These are phyloP conservation scores for Pythium grandisporangium DNA, from an alignment of 352 stramenopile genomes.

Conservation along the genomic window DNA sequence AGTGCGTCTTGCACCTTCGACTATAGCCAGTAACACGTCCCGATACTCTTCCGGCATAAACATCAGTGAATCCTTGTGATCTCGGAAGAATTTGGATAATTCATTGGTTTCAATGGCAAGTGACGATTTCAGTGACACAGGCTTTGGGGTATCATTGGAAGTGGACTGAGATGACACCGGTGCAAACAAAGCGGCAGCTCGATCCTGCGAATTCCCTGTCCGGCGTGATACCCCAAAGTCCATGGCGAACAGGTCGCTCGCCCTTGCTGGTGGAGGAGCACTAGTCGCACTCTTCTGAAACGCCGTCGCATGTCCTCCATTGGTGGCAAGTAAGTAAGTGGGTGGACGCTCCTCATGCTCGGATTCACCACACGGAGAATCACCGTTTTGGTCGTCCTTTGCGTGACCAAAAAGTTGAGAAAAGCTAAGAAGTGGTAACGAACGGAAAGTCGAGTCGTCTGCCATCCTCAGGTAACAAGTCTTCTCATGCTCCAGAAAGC, in stretches of 20 bases:
- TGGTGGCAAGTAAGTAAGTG: too few relatives aligned
- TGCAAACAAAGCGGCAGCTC: constrained; percentile 27
- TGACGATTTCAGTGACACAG: constrained; percentile 1
- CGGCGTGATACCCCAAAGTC: constrained; percentile 30
- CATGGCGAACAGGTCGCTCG: constrained; percentile 68
- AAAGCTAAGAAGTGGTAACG: constrained; percentile 46
- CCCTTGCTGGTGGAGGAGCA: constrained; percentile 22
- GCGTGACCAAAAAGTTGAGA: constrained; percentile 30
- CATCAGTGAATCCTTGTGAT: constrained; percentile 36
- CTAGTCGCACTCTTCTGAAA: constrained; percentile 12
- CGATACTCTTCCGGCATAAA: constrained; percentile 34
- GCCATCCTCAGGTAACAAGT: constrained; percentile 71
- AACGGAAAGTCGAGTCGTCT: constrained; percentile 32
- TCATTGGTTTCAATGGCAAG: constrained; percentile 26
- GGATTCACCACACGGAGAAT: too few relatives aligned
- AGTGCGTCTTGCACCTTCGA: constrained; percentile 38
- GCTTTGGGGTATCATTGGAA: too few relatives aligned
- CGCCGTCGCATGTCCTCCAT: too few relatives aligned
- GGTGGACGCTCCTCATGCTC: too few relatives aligned
- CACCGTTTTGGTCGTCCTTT: constrained; percentile 7
- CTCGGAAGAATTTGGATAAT: constrained; percentile 39
- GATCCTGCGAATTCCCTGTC: constrained; percentile 42
- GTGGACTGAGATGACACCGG: background rate
- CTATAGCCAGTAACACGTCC: constrained; percentile 37
- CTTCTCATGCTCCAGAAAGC: constrained; percentile 64